phyloP scores from a whole-genome alignment of 176 grass and related monocot species.

The Secale cereale region DNA sequence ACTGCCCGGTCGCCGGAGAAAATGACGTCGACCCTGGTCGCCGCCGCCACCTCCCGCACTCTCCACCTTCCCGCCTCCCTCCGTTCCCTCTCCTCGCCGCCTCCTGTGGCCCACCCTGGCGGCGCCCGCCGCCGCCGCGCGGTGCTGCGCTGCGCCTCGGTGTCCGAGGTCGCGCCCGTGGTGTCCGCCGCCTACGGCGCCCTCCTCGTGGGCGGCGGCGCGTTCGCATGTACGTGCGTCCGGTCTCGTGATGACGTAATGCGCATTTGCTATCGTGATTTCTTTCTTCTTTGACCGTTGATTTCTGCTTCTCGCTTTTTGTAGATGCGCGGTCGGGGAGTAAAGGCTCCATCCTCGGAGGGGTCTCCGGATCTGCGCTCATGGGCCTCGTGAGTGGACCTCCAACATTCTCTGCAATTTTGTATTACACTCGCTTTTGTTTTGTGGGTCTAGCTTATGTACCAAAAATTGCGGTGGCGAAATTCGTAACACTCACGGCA shows the following conservation, averaged over 20 bases:
- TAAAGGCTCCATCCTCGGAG: slow-evolving; percentile 80
- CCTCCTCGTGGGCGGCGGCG: slow-evolving; percentile 71
- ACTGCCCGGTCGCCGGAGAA: slow-evolving; percentile 10
- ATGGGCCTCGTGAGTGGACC: slow-evolving; percentile 63
- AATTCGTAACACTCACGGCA: background rate
- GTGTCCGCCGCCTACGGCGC: slow-evolving; percentile 55
- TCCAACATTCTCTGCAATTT: background rate
- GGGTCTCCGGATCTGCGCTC: slow-evolving; percentile 74
- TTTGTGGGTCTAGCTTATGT: slow-evolving; percentile 13
- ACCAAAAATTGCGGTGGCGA: background rate
- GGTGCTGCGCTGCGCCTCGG: slow-evolving; percentile 40
- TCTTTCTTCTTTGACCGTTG: slow-evolving; percentile 28
- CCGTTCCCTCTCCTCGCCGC: background rate
- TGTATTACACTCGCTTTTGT: background rate
- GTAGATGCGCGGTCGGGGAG: slow-evolving; percentile 76
- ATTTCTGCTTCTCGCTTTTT: background rate
- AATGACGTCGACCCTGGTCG: slow-evolving; percentile 27
- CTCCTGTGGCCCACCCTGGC: background rate
- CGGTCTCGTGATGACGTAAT: background rate
- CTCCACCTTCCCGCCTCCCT: background rate
- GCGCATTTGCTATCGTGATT: background rate
- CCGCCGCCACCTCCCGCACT: slow-evolving; percentile 14
- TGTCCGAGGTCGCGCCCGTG: slow-evolving; percentile 52
- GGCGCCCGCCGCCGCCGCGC: background rate
- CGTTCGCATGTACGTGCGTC: slow-evolving; percentile 59